Conservation (phyloP, 495 filamentous ascomycete genomes). For the Penicillium canariense region DNA sequence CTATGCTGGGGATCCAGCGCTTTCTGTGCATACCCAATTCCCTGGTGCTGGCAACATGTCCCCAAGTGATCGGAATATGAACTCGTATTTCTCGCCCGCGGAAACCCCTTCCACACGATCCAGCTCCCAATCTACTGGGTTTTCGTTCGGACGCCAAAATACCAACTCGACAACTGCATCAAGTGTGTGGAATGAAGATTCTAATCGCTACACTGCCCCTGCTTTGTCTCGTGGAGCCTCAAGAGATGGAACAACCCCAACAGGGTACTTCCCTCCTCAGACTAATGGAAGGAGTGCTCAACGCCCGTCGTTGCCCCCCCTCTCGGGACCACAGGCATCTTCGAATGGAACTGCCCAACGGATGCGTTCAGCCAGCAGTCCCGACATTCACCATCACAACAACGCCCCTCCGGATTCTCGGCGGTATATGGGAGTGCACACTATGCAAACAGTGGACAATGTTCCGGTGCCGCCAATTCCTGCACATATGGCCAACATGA, state of each 20-base stretch:
- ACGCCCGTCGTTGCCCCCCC: conserved; percentile 78
- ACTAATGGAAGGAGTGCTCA: conserved; percentile 65
- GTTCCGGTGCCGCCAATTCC: conserved; percentile 64
- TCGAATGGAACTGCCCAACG: conserved; percentile 51
- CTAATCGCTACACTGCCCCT: conserved; percentile 81
- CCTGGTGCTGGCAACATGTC: conserved; percentile 44
- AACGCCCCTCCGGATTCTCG: conserved; percentile 38
- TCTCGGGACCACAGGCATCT: conserved; percentile 58
- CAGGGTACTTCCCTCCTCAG: conserved; percentile 49
- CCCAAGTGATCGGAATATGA: conserved; percentile 52
- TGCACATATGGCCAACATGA: conserved; percentile 57
- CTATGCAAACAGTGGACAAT: conserved; percentile 65
- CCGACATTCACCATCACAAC: conserved; percentile 60
- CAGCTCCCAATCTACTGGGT: conserved; percentile 72
- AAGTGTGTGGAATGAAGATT: conserved; percentile 62
- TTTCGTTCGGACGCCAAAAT: conserved; percentile 73
- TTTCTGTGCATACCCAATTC: conserved; percentile 74
- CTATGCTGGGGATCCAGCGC: conserved; percentile 61
- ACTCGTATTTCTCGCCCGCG: conserved; percentile 90
- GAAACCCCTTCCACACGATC: conserved; percentile 87
- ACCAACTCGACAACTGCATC: conserved; percentile 50
- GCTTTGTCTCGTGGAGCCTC: conserved; percentile 76
- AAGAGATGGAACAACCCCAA: conserved; percentile 65
- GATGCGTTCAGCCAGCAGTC: conserved; percentile 68
- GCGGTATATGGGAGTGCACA: conserved; percentile 54